phyloP scores from a whole-genome alignment of 768 basidiomycete genomes.

The Pisolithus marmoratus region DNA sequence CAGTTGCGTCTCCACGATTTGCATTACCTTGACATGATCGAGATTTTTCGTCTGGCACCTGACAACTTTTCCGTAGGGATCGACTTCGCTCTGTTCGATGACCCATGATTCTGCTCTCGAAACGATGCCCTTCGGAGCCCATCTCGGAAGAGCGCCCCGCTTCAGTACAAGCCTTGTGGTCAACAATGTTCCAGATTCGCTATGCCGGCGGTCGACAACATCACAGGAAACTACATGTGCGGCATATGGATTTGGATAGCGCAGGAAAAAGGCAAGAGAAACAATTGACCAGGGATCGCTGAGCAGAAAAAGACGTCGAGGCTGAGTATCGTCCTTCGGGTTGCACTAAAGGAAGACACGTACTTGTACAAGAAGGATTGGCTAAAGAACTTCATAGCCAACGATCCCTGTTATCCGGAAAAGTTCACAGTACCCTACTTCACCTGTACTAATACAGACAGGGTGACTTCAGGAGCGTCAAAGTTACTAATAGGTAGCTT shows the following conservation, averaged over 20 bases:
- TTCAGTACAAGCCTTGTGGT: slow-evolving; percentile 93
- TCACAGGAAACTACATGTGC: slow-evolving; percentile 93
- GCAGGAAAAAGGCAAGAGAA: slow-evolving; percentile 87
- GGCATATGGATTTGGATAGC: slow-evolving; percentile 95
- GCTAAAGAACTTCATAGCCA: slow-evolving; percentile 48
- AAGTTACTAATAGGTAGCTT: not conserved
- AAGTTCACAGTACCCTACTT: not conserved
- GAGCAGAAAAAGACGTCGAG: slow-evolving; percentile 12
- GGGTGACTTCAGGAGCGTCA: too few relatives aligned
- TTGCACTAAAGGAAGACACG: slow-evolving; percentile 16
- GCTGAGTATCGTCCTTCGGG: not conserved
- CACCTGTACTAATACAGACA: not conserved
- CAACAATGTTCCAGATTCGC: slow-evolving; percentile 66
- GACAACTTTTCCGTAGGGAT: slow-evolving; percentile 73
- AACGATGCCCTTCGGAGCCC: slow-evolving; percentile 82
- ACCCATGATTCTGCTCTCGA: slow-evolving; percentile 90
- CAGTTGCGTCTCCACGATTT: slow-evolving; percentile 77
- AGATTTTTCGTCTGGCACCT: slow-evolving; percentile 82
- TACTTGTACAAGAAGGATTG: slow-evolving; percentile 55
- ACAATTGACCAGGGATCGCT: slow-evolving; percentile 95
- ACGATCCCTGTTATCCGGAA: slow-evolving; percentile 34
- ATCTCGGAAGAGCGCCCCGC: slow-evolving; percentile 83
- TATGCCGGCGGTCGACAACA: slow-evolving; percentile 79
- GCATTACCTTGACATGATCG: slow-evolving; percentile 92
- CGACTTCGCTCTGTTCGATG: slow-evolving; percentile 91